A percentile compares a stretch with the other conserved stretches of the same genome.
Evolutionary conservation across 2,329 filamentous ascomycete genomes (phyloP).

Genomic region (Fusarium nurragi): DNA sequence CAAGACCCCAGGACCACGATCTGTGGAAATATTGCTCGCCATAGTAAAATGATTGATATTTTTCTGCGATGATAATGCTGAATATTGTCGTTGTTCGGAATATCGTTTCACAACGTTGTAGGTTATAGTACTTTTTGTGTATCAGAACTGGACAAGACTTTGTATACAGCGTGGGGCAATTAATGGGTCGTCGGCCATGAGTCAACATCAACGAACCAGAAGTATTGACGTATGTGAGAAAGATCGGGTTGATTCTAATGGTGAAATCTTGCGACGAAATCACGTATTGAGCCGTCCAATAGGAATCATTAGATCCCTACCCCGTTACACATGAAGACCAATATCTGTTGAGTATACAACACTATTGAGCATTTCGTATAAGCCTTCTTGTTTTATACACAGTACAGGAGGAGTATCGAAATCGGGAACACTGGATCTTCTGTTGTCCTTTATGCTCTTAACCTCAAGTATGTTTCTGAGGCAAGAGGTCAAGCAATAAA

Average conservation of each 20-base stretch:
- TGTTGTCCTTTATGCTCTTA: not conserved
- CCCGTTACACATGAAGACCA: not conserved
- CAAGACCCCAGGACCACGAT: not conserved
- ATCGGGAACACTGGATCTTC: not conserved
- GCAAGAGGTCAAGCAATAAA: not conserved
- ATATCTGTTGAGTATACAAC: not conserved
- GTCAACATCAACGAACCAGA: not conserved
- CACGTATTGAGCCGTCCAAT: conserved; percentile 21
- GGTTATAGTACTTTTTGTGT: not conserved
- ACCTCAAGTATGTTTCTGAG: not conserved
- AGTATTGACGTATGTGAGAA: conserved; percentile 12
- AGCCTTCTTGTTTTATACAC: not conserved
- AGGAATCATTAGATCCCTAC: conserved; percentile 14
- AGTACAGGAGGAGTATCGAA: not conserved
- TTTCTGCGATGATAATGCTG: not conserved
- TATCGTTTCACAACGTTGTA: not conserved
- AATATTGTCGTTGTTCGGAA: not conserved
- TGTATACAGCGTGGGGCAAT: not conserved
- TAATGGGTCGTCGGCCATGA: conserved; percentile 17
- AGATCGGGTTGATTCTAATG: conserved; percentile 21
- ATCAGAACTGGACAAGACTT: not conserved
- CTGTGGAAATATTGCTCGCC: not conserved
- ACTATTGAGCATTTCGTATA: not conserved
- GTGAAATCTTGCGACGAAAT: conserved; percentile 33
- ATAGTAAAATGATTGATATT: not conserved